Base-by-base conservation (phyloP, 768 basidiomycete species). In the Suillus discolor region DNA sequence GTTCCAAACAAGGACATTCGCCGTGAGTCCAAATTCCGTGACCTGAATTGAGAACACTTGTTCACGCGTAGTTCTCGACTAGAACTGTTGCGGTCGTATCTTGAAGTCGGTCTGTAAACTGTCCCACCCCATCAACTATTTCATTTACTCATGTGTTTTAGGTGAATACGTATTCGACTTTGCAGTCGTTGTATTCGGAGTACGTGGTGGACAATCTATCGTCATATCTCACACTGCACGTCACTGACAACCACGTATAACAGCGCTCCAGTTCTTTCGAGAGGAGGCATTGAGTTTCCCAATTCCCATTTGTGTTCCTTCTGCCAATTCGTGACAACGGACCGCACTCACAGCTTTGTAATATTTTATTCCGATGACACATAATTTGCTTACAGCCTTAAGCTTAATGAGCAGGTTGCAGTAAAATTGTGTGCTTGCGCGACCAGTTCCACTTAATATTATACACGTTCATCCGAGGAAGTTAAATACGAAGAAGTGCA, bases 401-500 rank as follows among this genome's bases (percentile, higher is more conserved):
- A 25, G 57, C 34, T 36, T 36, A 3, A 55, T 3, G 34, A 34
- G 12, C 1, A 18, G 57, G 9, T 25, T 39, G 23, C 23, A 59
- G 38, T 4, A 25, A 3, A 59, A 59, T 59, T 41, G 39, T 25
- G 13, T 57, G 6, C 20, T 62, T 62, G 45, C 34, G 11, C n/a
- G 36, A 61, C 36, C 49, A 36, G 47, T 62, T 67, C 20, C 45
- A 63, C 18, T 2, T 55, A n/a, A 55, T 55, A 36, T 15, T 23
- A 42, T 64, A 44, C 44, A 53, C 9, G 25, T 71, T 79, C 77
- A 99, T 77, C 97, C 97, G 16, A 99, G 85, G 85, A 97, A 99
- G 80, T 98, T 98, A 85, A 90, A 98, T 66, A 97, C 96, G 77
- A 99, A 99, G 83, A 98, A 96, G 78, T 99, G 97, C 41, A 99